Base-by-base conservation (phyloP, 371 early-diverging fungal species). In the Vairimorpha ceranae region DNA sequence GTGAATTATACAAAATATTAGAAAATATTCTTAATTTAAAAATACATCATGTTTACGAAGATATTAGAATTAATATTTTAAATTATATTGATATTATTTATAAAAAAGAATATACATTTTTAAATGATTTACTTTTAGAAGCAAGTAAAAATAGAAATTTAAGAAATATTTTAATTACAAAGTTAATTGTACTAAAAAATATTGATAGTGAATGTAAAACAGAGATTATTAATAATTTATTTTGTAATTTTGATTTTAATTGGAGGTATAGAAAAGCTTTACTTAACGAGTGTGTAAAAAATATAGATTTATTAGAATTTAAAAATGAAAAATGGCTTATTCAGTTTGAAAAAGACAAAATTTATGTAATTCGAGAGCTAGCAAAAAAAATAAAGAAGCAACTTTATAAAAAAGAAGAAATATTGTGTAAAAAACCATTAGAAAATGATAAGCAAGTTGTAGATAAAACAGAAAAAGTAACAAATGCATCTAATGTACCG, bases 181-280 rank as follows among this genome's bases (percentile, higher is more conserved):
- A 70, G 23, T 46, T 70, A 19, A 33, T 12, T 32, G 19, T 63
- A 29, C 3, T 70, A 17, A 29, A 52, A 14, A 15, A 64, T 19
- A 56, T 75, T n/a, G 27, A 46, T 41, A 43, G 48, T 2, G 70
- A 60, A 23, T 19, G 52, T 41, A 54, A 30, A 54, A 0, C 30
- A 27, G 30, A 23, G 33, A 17, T 64, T 0, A 27, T 70, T 21
- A 41, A 51, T 17, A 65, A 43, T 27, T 35, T 75, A 41, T 64
- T 56, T 25, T 43, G 7, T 32, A 19, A 67, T n/a, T 35, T 52
- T 61, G 67, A 52, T 54, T 21, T 63, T 8, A 41, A 69, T 29
- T 75, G 76, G 76, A 61, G 76, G 30, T 75, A 70, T 60, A 48
- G 70, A 54, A 68, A 33, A 21, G 48, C 46, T n/a, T 36, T 75